A percentile compares a stretch with the other conserved stretches of the same genome.
Evolutionary conservation across 1,284 basidiomycete species (phyloP).

Genomic region (Coniferiporia weirii): DNA sequence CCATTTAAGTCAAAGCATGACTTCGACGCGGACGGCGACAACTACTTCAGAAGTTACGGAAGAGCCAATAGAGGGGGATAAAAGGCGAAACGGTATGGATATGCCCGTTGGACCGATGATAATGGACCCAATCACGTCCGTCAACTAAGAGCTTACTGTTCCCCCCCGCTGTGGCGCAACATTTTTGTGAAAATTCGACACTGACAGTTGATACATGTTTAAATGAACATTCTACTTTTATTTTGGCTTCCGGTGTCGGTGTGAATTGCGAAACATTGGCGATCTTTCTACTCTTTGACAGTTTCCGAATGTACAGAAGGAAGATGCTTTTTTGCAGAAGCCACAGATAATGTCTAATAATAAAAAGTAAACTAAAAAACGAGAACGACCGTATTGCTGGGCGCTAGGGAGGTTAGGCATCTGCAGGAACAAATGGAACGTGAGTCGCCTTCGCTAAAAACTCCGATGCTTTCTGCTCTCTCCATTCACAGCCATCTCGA

Average conservation of each 20-base stretch:
- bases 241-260: too few species aligned
- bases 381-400: not conserved
- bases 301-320: too few species aligned
- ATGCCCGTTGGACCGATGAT: not conserved
- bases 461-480: conserved; percentile 59
- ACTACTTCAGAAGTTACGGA: not conserved
- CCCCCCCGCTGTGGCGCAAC: not conserved
- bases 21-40: not conserved
- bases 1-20: not conserved
- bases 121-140: not conserved
- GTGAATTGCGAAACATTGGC: too few species aligned
- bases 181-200: too few species aligned
- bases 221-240: too few species aligned
- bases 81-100: not conserved
- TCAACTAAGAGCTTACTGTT: not conserved
- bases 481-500: conserved; percentile 76
- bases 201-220: too few species aligned
- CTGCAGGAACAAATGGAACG: not conserved
- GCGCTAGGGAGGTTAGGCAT: too few species aligned
- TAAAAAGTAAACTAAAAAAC: not conserved
- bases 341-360: too few species aligned
- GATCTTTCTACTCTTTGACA: too few species aligned
- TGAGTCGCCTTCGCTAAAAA: not conserved
- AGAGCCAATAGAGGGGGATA: not conserved
- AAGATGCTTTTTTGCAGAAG: too few species aligned